Evolutionary conservation across 2,329 filamentous ascomycete genomes (phyloP), one percentile per base, ranked within the genome.

Genomic region (Exophiala viscosa): DNA sequence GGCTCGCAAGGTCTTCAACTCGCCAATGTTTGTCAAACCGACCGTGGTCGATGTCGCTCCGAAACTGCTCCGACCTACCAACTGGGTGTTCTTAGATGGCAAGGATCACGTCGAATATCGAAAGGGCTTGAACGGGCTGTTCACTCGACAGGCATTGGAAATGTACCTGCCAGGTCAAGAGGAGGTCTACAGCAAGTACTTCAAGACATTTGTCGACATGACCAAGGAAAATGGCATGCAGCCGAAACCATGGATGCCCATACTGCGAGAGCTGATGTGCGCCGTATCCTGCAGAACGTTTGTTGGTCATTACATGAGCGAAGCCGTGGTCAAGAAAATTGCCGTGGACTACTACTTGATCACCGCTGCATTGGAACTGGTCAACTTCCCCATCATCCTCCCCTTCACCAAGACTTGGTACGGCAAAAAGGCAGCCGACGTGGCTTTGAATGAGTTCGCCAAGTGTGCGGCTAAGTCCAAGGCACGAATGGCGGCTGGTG

Each of bases 21-120:
- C 91, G 15, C 93, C 93, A 20, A 70, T 75, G 46, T 97, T 85
- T 67, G 90, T 95, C 69, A 96, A 96, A 76, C 93, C 93, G 38
- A 97, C 91, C 67, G 91, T 99, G 57, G 93, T 99, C 59, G 92
- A 97, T 69, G 84, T 86, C 54, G 93, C 93, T 15, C 85, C 90
- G 73, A 97, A 97, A 76, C 87, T 99, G 45, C 84, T 99, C 47
- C 88, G 93, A 54, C 81, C 85, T 56, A 86, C 87, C 65, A 96
- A 96, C 76, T 99, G 91, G 90, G 93, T 97, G 14, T 97, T 97
- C 75, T 78, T 99, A 61, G 92, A 97, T 67, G 93, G 93, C 66
- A 95, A 91, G 74, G 84, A 85, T 35, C 93, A 99, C 66, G 89
- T 96, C 62, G 93, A 97, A 66, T 99, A 93, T 75, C 91, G 93